These are phyloP conservation scores for Puccinia sorghi DNA, from an alignment of 1,284 basidiomycete genomes.

Conservation along the genomic window DNA sequence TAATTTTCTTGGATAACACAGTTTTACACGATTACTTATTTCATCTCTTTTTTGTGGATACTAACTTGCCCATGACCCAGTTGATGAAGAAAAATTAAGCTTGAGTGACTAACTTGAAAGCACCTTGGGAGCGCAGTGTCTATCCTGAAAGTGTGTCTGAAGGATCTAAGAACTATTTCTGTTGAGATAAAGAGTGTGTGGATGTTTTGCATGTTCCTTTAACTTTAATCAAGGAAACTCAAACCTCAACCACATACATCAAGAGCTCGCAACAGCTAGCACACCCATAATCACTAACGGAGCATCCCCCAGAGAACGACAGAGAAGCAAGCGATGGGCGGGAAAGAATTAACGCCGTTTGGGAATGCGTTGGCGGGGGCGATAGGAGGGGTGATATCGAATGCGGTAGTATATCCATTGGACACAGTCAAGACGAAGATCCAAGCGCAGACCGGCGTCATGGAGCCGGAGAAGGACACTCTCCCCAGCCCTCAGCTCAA, in stretches of 20 bases:
- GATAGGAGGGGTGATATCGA: constrained; percentile 86
- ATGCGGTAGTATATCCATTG: constrained; percentile 93
- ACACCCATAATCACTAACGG: too few relatives aligned
- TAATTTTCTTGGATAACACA: not conserved
- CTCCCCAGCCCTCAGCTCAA: constrained; percentile 52
- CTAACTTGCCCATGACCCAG: not conserved
- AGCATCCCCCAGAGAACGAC: not conserved
- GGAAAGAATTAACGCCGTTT: constrained; percentile 75
- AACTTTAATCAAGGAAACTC: too few relatives aligned
- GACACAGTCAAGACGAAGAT: constrained; percentile 95
- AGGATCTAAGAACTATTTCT: too few relatives aligned
- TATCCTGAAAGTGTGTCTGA: too few relatives aligned
- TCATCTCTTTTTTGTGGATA: not conserved
- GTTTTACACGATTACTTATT: not conserved
- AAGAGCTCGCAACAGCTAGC: too few relatives aligned
- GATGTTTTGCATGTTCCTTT: too few relatives aligned
- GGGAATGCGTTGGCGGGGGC: constrained; percentile 92
- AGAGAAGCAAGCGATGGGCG: not conserved
- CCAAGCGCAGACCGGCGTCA: constrained; percentile 65
- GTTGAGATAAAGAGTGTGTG: too few relatives aligned
- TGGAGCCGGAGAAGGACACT: constrained; percentile 56
- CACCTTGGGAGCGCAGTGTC: too few relatives aligned
- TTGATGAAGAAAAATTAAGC: not conserved
- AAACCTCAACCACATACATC: too few relatives aligned
- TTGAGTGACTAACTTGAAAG: too few relatives aligned